A percentile compares a stretch with the other conserved stretches of the same genome.
Evolutionary conservation across 2,329 filamentous ascomycete genomes (phyloP).

Genomic region (Fusarium ambrosium): DNA sequence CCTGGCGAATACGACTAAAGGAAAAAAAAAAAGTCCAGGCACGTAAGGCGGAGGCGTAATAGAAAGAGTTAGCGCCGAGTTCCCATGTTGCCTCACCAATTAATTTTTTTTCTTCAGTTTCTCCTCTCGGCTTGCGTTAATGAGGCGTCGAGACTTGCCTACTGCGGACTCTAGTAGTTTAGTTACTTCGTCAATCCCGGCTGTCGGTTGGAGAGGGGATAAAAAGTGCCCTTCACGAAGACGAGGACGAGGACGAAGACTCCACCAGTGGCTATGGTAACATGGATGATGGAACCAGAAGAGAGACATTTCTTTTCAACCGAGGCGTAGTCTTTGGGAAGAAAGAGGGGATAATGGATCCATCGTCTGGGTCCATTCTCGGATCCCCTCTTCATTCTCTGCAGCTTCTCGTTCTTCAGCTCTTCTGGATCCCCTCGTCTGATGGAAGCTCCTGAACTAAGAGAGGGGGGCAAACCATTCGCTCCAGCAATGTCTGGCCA

Average conservation of each 20-base stretch:
- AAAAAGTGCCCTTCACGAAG: constrained; percentile 16
- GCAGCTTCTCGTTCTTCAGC: constrained; percentile 13
- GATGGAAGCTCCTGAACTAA: constrained; percentile 28
- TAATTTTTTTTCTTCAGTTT: constrained; percentile 16
- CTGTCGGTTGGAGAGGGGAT: constrained; percentile 29
- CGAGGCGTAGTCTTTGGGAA: constrained; percentile 1
- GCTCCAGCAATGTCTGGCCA: constrained; percentile 17
- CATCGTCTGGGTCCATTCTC: constrained; percentile 5
- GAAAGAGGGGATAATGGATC: constrained; percentile 1
- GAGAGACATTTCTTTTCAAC: constrained; percentile 27
- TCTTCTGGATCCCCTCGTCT: constrained; percentile 31
- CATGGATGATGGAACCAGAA: constrained; percentile 33
- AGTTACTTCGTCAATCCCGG: constrained; percentile 46
- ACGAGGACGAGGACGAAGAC: constrained; percentile 8
- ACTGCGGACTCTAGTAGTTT: constrained; percentile 40
- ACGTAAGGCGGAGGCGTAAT: constrained; percentile 11
- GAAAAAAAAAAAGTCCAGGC: constrained; percentile 14
- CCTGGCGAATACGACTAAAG: constrained; percentile 4
- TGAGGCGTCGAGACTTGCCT: constrained; percentile 38
- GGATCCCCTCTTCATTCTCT: constrained; percentile 12
- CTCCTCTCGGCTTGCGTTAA: constrained; percentile 9
- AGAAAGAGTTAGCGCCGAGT: constrained; percentile 14
- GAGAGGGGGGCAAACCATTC: constrained; percentile 5
- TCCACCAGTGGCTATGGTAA: constrained; percentile 45
- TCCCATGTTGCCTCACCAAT: constrained; percentile 17